These are phyloP conservation scores for Collybiopsis luxurians DNA, from an alignment of 768 basidiomycete species.

Conservation along the genomic window DNA sequence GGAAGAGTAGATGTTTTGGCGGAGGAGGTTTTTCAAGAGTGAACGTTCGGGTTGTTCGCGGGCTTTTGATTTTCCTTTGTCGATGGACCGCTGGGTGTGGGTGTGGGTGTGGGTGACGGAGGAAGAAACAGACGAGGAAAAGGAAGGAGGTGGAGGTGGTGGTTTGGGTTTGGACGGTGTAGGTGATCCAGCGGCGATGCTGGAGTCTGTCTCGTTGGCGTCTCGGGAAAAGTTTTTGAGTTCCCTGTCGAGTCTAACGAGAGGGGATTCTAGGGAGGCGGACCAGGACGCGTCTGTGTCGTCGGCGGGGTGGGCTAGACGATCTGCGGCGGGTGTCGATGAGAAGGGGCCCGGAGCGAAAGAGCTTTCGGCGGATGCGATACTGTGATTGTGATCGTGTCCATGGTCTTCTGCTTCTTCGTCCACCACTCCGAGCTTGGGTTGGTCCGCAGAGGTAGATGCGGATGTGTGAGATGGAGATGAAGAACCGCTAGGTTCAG, in stretches of 20 bases:
- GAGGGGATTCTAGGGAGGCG: constrained; percentile 71
- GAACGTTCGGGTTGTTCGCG: constrained; percentile 36
- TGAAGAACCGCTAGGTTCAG: constrained; percentile 22
- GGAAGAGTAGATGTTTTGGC: constrained; percentile 44
- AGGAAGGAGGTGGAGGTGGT: background rate
- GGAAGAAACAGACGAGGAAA: background rate
- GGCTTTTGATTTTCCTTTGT: constrained; percentile 40
- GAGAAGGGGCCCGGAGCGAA: constrained; percentile 75
- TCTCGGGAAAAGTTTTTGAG: constrained; percentile 53
- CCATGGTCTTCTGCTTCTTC: constrained; percentile 15
- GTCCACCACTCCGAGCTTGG: too few relatives aligned
- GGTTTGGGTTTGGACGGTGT: constrained; percentile 9
- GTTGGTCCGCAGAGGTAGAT: too few relatives aligned
- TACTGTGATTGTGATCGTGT: constrained; percentile 36
- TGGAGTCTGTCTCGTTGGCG: constrained; percentile 23
- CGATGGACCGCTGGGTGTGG: constrained; percentile 5
- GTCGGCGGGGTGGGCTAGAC: constrained; percentile 34
- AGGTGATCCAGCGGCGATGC: constrained; percentile 2
- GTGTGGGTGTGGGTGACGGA: background rate
- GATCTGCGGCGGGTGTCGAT: constrained; percentile 69
- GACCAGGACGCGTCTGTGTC: constrained; percentile 66
- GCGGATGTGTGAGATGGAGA: too few relatives aligned
- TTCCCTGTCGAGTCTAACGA: constrained; percentile 63
- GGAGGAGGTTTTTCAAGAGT: constrained; percentile 48
- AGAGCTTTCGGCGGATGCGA: constrained; percentile 60